These are phyloP conservation scores for Leptomonas seymouri DNA, from an alignment of 208 protist species.

Conservation along the genomic window DNA sequence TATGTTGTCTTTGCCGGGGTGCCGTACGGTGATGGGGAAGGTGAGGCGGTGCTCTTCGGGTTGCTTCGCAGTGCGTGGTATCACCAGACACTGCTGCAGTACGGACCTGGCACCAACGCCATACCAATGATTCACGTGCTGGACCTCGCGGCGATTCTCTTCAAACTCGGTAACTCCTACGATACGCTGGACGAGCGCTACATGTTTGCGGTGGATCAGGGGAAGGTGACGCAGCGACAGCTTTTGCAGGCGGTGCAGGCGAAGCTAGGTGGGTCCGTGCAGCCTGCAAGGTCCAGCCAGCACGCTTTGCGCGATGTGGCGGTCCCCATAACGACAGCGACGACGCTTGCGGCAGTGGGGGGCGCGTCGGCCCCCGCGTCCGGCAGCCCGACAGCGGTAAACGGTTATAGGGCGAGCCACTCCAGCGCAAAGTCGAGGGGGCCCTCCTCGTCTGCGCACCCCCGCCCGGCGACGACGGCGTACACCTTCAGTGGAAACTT, in stretches of 20 bases:
- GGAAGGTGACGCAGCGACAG: conserved; percentile 77
- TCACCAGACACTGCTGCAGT: conserved; percentile 67
- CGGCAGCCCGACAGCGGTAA: no score
- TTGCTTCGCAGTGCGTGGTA: conserved; percentile 81
- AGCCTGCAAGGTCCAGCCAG: conserved; percentile 18
- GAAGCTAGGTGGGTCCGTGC: conserved; percentile 60
- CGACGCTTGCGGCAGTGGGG: no score
- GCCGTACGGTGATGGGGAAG: conserved; percentile 87
- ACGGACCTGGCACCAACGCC: conserved; percentile 82
- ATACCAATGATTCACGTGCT: conserved; percentile 94
- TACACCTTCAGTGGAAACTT: conserved; percentile 7
- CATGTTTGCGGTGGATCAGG: conserved; percentile 91
- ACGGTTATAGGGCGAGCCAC: no score
- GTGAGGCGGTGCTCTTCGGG: conserved; percentile 57
- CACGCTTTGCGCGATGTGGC: neutral
- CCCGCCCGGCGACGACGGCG: neutral
- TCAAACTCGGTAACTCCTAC: conserved; percentile 69
- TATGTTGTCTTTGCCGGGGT: conserved; percentile 91
- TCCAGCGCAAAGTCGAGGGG: no score
- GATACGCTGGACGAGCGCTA: conserved; percentile 87
- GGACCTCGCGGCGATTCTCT: conserved; percentile 84
- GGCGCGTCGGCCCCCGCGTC: no score
- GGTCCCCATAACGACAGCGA: neutral
- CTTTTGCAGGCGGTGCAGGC: conserved; percentile 68
- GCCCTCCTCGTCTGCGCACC: no score